phyloP scores from a whole-genome alignment of 2,329 filamentous ascomycete genomes.

The Ramichloridium luteum region DNA sequence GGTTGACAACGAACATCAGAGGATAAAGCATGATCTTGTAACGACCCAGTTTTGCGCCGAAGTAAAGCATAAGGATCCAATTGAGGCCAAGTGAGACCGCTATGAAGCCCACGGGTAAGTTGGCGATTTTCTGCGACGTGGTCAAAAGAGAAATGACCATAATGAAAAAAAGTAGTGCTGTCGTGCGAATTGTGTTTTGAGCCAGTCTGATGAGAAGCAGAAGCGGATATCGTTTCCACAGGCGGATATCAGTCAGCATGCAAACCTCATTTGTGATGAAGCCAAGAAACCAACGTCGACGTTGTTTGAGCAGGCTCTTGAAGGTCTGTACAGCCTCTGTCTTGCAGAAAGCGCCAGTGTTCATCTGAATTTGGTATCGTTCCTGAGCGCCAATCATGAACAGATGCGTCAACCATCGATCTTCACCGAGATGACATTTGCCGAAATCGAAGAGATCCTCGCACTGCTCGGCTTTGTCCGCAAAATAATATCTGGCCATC shows the following conservation, averaged over 20 bases:
- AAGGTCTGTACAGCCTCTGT: constrained; percentile 92
- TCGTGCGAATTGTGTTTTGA: constrained; percentile 93
- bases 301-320: constrained; percentile 76
- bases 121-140: constrained; percentile 63
- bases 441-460: constrained; percentile 94
- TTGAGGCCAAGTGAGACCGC: constrained; percentile 85
- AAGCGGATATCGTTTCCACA: constrained; percentile 85
- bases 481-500: constrained; percentile 98
- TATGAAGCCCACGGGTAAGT: constrained; percentile 87
- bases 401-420: constrained; percentile 91
- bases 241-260: constrained; percentile 87
- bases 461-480: constrained; percentile 89
- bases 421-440: constrained; percentile 89
- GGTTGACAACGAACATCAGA: constrained; percentile 87
- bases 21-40: constrained; percentile 95
- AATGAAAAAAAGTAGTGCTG: constrained; percentile 85
- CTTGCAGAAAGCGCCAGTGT: constrained; percentile 95
- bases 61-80: constrained; percentile 93
- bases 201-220: constrained; percentile 79
- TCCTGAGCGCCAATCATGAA: constrained; percentile 97
- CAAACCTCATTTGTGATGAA: constrained; percentile 98
- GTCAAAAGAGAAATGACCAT: constrained; percentile 78
- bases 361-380: constrained; percentile 93
- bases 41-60: constrained; percentile 71
- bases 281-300: constrained; percentile 89